Evolutionary conservation across 2,329 filamentous ascomycete genomes (phyloP).

Genomic region (Fusarium graminum): DNA sequence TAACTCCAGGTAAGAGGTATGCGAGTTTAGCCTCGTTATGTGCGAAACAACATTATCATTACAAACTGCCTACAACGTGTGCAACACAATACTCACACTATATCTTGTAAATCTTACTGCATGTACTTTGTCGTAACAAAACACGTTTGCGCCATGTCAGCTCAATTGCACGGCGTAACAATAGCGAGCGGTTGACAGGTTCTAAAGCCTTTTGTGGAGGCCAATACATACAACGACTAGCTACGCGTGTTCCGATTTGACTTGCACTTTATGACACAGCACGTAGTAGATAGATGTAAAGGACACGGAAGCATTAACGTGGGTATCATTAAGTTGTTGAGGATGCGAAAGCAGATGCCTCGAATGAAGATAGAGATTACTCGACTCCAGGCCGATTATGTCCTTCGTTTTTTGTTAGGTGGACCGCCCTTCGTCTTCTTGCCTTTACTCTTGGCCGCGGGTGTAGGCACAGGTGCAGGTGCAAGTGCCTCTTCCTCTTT

Average conservation of each 20-base stretch:
- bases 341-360: conserved; percentile 36
- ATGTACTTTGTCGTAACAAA: no score
- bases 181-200: no score
- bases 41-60: no score
- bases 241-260: not conserved
- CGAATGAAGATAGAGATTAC: conserved; percentile 37
- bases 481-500: conserved; percentile 35
- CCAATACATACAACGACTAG: not conserved
- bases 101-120: no score
- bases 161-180: no score
- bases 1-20: no score
- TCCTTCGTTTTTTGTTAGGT: conserved; percentile 48
- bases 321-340: conserved; percentile 44
- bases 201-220: no score
- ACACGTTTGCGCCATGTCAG: no score
- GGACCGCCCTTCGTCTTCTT: conserved; percentile 38
- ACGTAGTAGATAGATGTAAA: not conserved
- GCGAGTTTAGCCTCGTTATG: no score
- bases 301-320: conserved; percentile 35
- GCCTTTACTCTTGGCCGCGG: conserved; percentile 35
- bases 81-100: no score
- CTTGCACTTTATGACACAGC: not conserved
- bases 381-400: conserved; percentile 36
- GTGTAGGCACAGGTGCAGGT: conserved; percentile 8
- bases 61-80: no score